Conservation (phyloP, 164 flowering plant genomes). For the Aristolochia californica region DNA sequence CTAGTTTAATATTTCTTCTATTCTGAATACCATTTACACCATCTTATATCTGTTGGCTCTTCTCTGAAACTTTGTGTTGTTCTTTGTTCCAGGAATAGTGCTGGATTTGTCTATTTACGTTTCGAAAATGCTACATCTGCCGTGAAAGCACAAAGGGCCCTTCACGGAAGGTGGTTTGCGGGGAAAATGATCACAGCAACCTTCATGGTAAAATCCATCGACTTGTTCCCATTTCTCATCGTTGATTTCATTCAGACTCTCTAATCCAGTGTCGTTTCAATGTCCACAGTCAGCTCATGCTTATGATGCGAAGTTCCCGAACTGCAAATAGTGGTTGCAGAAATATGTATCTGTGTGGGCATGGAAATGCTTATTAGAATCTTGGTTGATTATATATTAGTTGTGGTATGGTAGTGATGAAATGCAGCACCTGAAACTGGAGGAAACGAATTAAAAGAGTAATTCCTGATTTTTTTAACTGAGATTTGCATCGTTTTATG, state of each 20-base stretch:
- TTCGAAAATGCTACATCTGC: slow-evolving; percentile 56
- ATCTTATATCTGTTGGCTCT: neutral
- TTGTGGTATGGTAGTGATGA: too few species aligned
- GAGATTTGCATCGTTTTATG: too few species aligned
- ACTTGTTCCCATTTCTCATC: slow-evolving; percentile 1
- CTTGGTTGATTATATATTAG: too few species aligned
- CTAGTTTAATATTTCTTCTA: slow-evolving; percentile 1
- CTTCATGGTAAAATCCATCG: slow-evolving; percentile 40
- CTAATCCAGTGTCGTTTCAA: neutral
- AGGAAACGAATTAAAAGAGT: too few species aligned
- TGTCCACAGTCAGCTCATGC: slow-evolving; percentile 42
- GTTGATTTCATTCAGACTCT: neutral
- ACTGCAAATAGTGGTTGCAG: slow-evolving; percentile 25
- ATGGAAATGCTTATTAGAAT: too few species aligned
- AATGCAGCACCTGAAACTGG: too few species aligned
- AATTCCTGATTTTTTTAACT: too few species aligned
- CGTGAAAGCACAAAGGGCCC: slow-evolving; percentile 53
- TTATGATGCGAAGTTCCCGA: slow-evolving; percentile 65
- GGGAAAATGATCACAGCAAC: slow-evolving; percentile 94
- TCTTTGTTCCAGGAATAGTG: slow-evolving; percentile 48
- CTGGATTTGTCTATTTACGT: slow-evolving; percentile 71
- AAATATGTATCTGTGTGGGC: too few species aligned
- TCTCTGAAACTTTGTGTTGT: neutral
- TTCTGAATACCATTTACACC: neutral
- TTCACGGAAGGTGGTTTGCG: slow-evolving; percentile 95